Conservation (phyloP, 1,284 basidiomycete species). For the Ceratobasidium sp. region DNA sequence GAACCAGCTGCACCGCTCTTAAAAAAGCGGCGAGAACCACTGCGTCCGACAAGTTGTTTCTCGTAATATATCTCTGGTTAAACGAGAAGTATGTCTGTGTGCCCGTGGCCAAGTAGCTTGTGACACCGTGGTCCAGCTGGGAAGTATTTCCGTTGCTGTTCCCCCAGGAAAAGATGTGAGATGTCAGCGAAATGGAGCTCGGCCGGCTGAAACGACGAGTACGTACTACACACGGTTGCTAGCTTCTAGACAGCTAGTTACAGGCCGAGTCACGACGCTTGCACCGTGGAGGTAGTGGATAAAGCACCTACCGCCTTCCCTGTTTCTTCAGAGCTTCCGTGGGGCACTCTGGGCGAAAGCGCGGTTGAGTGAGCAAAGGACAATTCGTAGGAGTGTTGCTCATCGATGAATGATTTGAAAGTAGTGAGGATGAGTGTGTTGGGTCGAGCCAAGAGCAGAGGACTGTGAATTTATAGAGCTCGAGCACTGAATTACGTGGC, state of each 20-base stretch:
- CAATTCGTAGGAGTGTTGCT: background rate
- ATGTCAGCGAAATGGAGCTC: too few relatives aligned
- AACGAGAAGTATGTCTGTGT: background rate
- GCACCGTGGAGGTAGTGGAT: background rate
- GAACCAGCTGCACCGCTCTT: background rate
- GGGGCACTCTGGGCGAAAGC: background rate
- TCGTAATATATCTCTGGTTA: background rate
- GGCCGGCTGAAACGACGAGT: too few relatives aligned
- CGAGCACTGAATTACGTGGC: too few relatives aligned
- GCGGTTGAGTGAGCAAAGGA: background rate
- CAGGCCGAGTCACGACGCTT: background rate
- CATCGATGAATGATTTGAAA: background rate
- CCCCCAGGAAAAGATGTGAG: too few relatives aligned
- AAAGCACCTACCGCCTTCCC: background rate
- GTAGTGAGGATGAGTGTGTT: too few relatives aligned
- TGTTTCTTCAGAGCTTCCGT: background rate
- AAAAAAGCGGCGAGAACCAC: background rate
- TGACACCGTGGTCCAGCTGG: background rate
- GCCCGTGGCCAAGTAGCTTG: background rate
- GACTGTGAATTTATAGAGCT: too few relatives aligned
- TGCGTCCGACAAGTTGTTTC: constrained; percentile 5
- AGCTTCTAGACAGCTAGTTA: constrained; percentile 12
- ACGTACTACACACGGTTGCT: background rate
- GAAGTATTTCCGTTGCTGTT: too few relatives aligned
- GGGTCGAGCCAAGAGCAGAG: too few relatives aligned